phyloP scores from a whole-genome alignment of 176 grass and related monocot genomes.

The Typha latifolia region DNA sequence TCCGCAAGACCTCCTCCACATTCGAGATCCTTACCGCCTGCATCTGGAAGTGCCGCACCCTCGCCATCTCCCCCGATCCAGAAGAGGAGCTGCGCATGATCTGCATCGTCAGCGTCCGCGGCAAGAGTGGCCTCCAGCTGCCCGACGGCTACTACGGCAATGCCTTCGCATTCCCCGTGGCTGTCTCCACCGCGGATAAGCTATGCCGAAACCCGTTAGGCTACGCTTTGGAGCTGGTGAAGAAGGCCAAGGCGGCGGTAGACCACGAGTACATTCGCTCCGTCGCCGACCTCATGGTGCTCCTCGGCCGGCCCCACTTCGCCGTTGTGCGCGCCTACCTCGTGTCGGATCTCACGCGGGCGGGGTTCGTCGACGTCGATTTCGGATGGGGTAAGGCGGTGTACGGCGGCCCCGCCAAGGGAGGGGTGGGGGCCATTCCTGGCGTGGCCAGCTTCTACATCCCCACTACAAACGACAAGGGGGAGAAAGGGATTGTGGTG shows the following conservation, averaged over 20 bases:
- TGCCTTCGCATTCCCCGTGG: conserved; percentile 61
- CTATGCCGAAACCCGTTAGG: conserved; percentile 37
- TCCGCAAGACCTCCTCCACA: conserved; percentile 37
- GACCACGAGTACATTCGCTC: conserved; percentile 56
- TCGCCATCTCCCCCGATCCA: conserved; percentile 39
- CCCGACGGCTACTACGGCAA: conserved; percentile 76
- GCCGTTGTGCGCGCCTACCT: conserved; percentile 60
- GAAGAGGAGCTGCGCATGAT: conserved; percentile 80
- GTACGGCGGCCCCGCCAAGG: conserved; percentile 63
- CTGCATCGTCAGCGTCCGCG: conserved; percentile 55
- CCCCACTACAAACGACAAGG: conserved; percentile 47
- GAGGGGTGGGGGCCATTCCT: conserved; percentile 51
- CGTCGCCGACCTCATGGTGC: conserved; percentile 56
- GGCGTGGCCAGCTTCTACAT: conserved; percentile 68
- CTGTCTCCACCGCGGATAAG: conserved; percentile 34
- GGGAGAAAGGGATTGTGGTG: conserved; percentile 48
- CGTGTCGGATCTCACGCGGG: conserved; percentile 52
- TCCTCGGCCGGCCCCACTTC: conserved; percentile 50
- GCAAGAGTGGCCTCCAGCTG: conserved; percentile 29
- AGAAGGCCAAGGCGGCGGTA: conserved; percentile 51
- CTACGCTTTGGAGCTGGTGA: conserved; percentile 53
- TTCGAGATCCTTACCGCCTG: conserved; percentile 77
- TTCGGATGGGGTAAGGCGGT: conserved; percentile 74
- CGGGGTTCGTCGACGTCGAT: conserved; percentile 61
- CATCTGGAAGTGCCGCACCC: conserved; percentile 68